Evolutionary conservation across 768 basidiomycete genomes (phyloP).

Genomic region (Lactarius tabidus): DNA sequence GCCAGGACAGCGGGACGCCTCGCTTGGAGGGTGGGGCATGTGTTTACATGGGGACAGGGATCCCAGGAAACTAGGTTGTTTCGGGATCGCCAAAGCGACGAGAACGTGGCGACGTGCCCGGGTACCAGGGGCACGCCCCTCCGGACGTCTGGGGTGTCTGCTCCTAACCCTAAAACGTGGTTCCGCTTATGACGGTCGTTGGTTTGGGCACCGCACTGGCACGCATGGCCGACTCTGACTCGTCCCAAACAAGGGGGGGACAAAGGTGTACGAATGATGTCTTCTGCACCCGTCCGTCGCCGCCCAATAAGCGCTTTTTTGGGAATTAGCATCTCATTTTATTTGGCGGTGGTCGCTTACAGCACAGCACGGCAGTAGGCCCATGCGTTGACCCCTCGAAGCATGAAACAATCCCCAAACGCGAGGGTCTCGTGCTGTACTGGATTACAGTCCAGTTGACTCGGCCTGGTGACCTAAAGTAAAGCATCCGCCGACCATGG

Average conservation of each 20-base stretch:
- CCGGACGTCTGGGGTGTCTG: background rate
- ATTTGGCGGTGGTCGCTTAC: background rate
- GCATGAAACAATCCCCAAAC: background rate
- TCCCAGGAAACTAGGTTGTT: conserved; percentile 6
- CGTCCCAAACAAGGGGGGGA: background rate
- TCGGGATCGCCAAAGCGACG: conserved; percentile 23
- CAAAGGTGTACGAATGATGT: background rate
- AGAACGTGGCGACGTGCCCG: background rate
- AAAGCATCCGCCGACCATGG: too few species aligned
- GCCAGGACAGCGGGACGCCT: conserved; percentile 15
- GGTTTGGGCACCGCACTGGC: background rate
- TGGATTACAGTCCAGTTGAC: background rate
- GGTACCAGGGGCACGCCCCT: background rate
- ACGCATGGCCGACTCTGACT: too few species aligned
- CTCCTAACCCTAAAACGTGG: conserved; percentile 3
- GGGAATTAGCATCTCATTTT: background rate
- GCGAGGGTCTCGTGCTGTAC: background rate
- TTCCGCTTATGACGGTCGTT: too few species aligned
- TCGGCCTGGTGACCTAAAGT: background rate
- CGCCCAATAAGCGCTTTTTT: conserved; percentile 9
- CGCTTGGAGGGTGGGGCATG: background rate
- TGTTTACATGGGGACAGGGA: background rate
- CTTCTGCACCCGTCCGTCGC: background rate
- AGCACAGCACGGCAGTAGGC: background rate
- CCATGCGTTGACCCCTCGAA: background rate